Evolutionary conservation across 2,329 filamentous ascomycete species (phyloP), one percentile per base, ranked within the genome.

Genomic region (Penicillium brasilianum): DNA sequence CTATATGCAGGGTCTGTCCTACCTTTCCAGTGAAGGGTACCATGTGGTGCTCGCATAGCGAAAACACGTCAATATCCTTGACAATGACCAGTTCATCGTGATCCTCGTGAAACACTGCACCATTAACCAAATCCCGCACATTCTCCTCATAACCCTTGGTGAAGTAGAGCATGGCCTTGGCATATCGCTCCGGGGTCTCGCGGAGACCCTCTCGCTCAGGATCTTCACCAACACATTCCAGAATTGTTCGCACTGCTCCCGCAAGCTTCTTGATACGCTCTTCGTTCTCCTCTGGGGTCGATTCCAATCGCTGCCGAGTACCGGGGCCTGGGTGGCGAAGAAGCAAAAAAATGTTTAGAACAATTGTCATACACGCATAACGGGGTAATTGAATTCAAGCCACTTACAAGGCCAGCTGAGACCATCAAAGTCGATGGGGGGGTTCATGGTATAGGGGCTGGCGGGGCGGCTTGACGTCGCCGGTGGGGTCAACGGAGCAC

Each of bases 71-170:
- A 72, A 99, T 98, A 73, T 98, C 93, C 80, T 96, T 97, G 61
- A 99, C 92, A 71, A 98, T 97, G 32, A 99, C 93, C 81, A 99
- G 86, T 79, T 99, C 95, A 72, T 97, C 95, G 74, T 98, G 94
- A 64, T 94, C 92, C 77, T 98, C 95, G 72, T 97, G 90, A 79
- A 99, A 99, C 57, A 98, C 91, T 18, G 95, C 95, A 58, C 89
- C 87, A 76, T 98, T 98, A 64, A 98, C 91, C 67, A 98, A 90
- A 74, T 96, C 91, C 63, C 88, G 85, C 57, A 97, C 87, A 72
- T 97, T 97, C 81, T 97, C 89, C 80, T 98, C 93, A 76, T 99
- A 99, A 46, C 95, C 95, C 77, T 96, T 93, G 6, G 95, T 99
- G 78, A 99, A 93, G 82, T 90, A 96, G 65, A 98, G 87, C 86